Evolutionary conservation across 2,329 filamentous ascomycete species (phyloP).

Genomic region (Sporothrix pseudoabietina): DNA sequence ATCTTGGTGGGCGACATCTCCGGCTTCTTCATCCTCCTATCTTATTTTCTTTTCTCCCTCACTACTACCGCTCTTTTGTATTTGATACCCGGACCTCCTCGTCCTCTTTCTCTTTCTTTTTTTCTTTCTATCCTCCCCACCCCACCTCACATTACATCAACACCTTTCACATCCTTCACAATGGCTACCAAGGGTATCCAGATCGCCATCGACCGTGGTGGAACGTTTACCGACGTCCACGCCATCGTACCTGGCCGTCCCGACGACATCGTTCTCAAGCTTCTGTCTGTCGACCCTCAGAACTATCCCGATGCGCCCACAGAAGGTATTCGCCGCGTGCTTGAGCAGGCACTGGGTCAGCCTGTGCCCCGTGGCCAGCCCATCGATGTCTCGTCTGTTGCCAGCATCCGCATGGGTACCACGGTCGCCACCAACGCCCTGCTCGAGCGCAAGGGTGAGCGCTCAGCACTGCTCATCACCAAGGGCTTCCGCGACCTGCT

Average conservation of each 20-base stretch:
- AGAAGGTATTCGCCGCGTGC: constrained; percentile 64
- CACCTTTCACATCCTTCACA: not conserved
- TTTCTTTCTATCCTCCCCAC: not conserved
- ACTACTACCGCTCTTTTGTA: not conserved
- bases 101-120: not conserved
- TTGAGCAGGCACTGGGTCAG: constrained; percentile 44
- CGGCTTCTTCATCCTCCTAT: not conserved
- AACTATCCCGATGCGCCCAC: constrained; percentile 70
- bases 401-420: constrained; percentile 74
- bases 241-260: constrained; percentile 40
- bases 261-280: constrained; percentile 53
- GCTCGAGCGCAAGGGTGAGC: constrained; percentile 85
- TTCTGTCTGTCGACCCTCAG: constrained; percentile 66
- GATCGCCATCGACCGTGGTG: constrained; percentile 32
- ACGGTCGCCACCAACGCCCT: constrained; percentile 93
- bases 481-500: constrained; percentile 86
- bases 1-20: constrained; percentile 1
- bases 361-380: constrained; percentile 63
- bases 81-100: constrained; percentile 13
- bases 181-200: constrained; percentile 10
- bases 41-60: not conserved
- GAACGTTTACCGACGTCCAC: constrained; percentile 36
- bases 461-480: constrained; percentile 85
- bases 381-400: constrained; percentile 40
- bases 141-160: not conserved